Evolutionary conservation across 2,329 filamentous ascomycete species (phyloP).

Genomic region (Paecilomyces niveus): DNA sequence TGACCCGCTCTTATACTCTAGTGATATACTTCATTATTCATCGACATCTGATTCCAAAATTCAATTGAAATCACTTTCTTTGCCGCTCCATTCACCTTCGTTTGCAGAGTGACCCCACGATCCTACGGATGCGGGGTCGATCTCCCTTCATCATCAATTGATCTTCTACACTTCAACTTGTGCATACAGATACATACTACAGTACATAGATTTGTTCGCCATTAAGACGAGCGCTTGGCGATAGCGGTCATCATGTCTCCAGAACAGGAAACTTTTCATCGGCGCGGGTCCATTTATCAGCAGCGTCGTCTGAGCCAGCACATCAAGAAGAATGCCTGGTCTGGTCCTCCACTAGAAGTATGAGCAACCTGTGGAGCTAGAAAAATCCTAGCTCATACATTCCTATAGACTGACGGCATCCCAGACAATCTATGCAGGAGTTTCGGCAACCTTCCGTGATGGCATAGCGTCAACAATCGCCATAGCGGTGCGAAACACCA

Average conservation of each 20-base stretch:
- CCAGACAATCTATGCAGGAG: conserved; percentile 37
- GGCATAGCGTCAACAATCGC: conserved; percentile 51
- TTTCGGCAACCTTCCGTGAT: conserved; percentile 27
- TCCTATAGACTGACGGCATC: neutral
- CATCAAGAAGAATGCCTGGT: conserved; percentile 27
- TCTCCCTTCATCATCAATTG: neutral
- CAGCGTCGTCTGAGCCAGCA: conserved; percentile 25
- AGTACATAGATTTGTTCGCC: neutral
- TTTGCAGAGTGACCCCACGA: neutral
- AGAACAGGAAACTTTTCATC: conserved; percentile 11
- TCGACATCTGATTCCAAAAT: neutral
- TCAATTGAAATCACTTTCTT: neutral
- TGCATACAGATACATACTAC: neutral
- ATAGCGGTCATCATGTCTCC: neutral
- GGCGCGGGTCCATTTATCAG: conserved; percentile 25
- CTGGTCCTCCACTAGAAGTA: conserved; percentile 32
- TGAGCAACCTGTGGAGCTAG: conserved; percentile 1
- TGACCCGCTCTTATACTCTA: neutral
- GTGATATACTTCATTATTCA: neutral
- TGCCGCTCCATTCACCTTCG: neutral
- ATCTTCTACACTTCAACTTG: neutral
- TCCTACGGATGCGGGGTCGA: neutral
- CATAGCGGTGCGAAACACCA: conserved; percentile 64
- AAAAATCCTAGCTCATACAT: neutral
- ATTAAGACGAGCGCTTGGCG: neutral